Evolutionary conservation across 2,329 filamentous ascomycete species (phyloP).

Genomic region (Talaromyces sp.): DNA sequence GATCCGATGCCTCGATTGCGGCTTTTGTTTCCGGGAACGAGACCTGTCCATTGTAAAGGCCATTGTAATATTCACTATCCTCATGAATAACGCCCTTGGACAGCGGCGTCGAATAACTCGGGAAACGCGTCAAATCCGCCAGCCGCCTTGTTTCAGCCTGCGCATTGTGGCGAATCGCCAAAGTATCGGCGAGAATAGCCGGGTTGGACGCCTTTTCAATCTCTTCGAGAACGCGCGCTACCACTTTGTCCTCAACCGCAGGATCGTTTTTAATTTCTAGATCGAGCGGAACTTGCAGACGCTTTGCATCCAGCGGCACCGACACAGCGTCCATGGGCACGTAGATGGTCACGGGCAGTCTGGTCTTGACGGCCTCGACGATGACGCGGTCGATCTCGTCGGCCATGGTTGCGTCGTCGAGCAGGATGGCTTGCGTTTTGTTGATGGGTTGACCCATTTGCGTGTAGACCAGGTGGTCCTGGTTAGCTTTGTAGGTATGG

Average conservation of each 20-base stretch:
- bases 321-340: constrained; percentile 3
- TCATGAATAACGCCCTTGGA: constrained; percentile 78
- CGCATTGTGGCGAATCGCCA: constrained; percentile 68
- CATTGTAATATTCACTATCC: constrained; percentile 64
- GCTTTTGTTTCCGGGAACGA: constrained; percentile 21
- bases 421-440: constrained; percentile 15
- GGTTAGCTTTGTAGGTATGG: background rate
- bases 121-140: constrained; percentile 64
- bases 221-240: constrained; percentile 66
- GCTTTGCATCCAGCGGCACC: constrained; percentile 28
- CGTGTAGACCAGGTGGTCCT: background rate
- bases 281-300: constrained; percentile 63
- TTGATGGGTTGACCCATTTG: background rate
- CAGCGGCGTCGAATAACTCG: constrained; percentile 79
- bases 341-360: constrained; percentile 7
- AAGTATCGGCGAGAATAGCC: constrained; percentile 73
- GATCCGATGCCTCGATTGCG: constrained; percentile 39
- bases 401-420: constrained; percentile 12
- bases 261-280: constrained; percentile 60
- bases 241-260: constrained; percentile 69
- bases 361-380: constrained; percentile 15
- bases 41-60: constrained; percentile 65
- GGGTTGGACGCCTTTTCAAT: constrained; percentile 67
- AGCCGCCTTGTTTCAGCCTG: constrained; percentile 65
- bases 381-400: constrained; percentile 23